These are phyloP conservation scores for Dendrostoma leiphaemia DNA, from an alignment of 2,329 filamentous ascomycete genomes.

Conservation along the genomic window DNA sequence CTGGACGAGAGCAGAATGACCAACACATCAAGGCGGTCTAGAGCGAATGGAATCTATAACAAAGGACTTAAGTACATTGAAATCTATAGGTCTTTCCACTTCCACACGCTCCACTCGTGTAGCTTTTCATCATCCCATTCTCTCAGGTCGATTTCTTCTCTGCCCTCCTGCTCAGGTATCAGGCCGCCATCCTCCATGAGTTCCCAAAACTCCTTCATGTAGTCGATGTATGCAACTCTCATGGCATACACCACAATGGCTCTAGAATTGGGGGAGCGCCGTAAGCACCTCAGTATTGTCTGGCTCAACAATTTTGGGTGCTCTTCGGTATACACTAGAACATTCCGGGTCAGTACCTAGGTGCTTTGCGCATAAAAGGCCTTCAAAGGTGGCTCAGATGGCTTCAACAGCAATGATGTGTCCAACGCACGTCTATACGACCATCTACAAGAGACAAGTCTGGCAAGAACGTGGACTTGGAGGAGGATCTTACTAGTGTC, in stretches of 20 bases:
- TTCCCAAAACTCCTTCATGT: slow-evolving; percentile 18
- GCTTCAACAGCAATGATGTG: too few species aligned
- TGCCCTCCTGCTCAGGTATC: slow-evolving; percentile 13
- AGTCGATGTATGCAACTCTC: slow-evolving; percentile 17
- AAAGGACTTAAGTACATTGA: too few species aligned
- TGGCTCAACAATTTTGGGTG: slow-evolving; percentile 14
- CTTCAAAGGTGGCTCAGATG: too few species aligned
- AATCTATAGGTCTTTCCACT: slow-evolving; percentile 18
- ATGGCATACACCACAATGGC: slow-evolving; percentile 17
- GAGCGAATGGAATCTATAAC: too few species aligned
- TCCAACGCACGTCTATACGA: too few species aligned
- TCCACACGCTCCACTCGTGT: slow-evolving; percentile 19
- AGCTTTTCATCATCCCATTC: slow-evolving; percentile 19
- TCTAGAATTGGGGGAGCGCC: not conserved
- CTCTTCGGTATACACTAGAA: slow-evolving; percentile 18
- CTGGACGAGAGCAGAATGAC: too few species aligned
- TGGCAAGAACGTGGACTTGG: too few species aligned
- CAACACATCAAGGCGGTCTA: too few species aligned
- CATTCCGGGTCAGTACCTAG: too few species aligned
- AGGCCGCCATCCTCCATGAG: slow-evolving; percentile 18
- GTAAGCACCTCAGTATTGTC: slow-evolving; percentile 13
- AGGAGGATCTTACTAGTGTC: too few species aligned
- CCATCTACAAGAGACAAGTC: too few species aligned
- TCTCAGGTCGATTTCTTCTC: slow-evolving; percentile 15
- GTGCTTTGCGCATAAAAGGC: too few species aligned